Evolutionary conservation across 2,329 filamentous ascomycete genomes (phyloP).

Genomic region (Graphium sp.): DNA sequence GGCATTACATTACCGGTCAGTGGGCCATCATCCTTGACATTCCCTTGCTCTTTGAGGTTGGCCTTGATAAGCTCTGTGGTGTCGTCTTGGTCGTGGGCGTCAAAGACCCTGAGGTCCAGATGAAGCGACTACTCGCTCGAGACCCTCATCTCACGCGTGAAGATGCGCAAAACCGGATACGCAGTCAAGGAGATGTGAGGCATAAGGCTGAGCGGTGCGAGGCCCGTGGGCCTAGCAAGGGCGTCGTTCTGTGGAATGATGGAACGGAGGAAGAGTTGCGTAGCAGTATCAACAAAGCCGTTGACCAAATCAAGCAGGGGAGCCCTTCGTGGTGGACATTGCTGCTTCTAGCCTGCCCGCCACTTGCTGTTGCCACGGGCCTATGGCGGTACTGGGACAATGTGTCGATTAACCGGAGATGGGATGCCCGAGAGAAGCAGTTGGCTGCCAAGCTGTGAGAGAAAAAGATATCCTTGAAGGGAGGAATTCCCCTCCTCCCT

Average conservation of each 20-base stretch:
- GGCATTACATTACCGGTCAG: slow-evolving; percentile 54
- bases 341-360: slow-evolving; percentile 52
- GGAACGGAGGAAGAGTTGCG: slow-evolving; percentile 53
- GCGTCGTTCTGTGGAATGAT: slow-evolving; percentile 87
- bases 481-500: not conserved
- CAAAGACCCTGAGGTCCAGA: slow-evolving; percentile 63
- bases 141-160: slow-evolving; percentile 67
- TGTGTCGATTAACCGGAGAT: slow-evolving; percentile 47
- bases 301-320: slow-evolving; percentile 40
- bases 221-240: slow-evolving; percentile 44
- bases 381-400: slow-evolving; percentile 61
- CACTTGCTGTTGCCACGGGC: slow-evolving; percentile 51
- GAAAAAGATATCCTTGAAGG: not conserved
- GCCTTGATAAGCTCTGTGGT: slow-evolving; percentile 73
- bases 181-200: slow-evolving; percentile 71
- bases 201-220: slow-evolving; percentile 66
- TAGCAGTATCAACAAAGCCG: slow-evolving; percentile 46
- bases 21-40: slow-evolving; percentile 92
- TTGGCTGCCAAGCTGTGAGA: slow-evolving; percentile 23
- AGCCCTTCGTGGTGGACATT: slow-evolving; percentile 80
- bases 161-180: slow-evolving; percentile 74
- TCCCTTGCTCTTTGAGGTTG: slow-evolving; percentile 78
- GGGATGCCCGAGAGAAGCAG: slow-evolving; percentile 43
- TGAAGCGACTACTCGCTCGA: slow-evolving; percentile 56
- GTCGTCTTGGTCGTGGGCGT: slow-evolving; percentile 79